These are phyloP conservation scores for Chalaropsis ovoidea DNA, from an alignment of 2,329 filamentous ascomycete genomes.

Conservation along the genomic window DNA sequence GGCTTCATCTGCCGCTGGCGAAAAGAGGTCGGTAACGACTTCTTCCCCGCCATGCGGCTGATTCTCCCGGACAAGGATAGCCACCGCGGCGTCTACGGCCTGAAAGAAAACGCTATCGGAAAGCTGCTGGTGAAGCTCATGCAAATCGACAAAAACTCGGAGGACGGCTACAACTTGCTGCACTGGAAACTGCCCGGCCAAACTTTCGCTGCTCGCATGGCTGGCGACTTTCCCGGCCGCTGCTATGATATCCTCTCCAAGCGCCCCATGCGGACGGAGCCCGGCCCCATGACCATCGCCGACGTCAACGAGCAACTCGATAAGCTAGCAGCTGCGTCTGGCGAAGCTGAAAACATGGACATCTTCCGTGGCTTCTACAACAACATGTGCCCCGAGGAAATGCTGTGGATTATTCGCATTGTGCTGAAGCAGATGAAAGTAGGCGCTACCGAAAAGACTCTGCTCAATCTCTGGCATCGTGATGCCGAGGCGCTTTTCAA, in stretches of 20 bases:
- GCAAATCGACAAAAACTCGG: slow-evolving; percentile 82
- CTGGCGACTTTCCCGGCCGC: slow-evolving; percentile 84
- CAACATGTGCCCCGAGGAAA: slow-evolving; percentile 83
- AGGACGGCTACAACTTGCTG: slow-evolving; percentile 73
- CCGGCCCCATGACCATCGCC: slow-evolving; percentile 71
- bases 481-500: slow-evolving; percentile 72
- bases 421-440: slow-evolving; percentile 69
- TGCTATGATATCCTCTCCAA: slow-evolving; percentile 83
- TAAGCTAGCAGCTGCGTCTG: slow-evolving; percentile 59
- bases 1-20: slow-evolving; percentile 82
- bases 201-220: slow-evolving; percentile 50
- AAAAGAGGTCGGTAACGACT: slow-evolving; percentile 76
- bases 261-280: slow-evolving; percentile 61
- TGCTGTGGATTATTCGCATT: slow-evolving; percentile 91
- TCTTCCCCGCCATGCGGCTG: slow-evolving; percentile 84
- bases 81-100: slow-evolving; percentile 81
- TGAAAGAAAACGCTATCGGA: slow-evolving; percentile 86
- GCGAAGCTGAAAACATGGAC: slow-evolving; percentile 73
- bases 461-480: slow-evolving; percentile 73
- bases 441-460: slow-evolving; percentile 75
- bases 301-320: slow-evolving; percentile 86
- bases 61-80: slow-evolving; percentile 90
- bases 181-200: slow-evolving; percentile 88
- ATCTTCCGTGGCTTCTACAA: slow-evolving; percentile 79
- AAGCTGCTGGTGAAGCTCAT: slow-evolving; percentile 86